Base-by-base conservation (phyloP, 331 rosid species). In the Dryas integrifolia region DNA sequence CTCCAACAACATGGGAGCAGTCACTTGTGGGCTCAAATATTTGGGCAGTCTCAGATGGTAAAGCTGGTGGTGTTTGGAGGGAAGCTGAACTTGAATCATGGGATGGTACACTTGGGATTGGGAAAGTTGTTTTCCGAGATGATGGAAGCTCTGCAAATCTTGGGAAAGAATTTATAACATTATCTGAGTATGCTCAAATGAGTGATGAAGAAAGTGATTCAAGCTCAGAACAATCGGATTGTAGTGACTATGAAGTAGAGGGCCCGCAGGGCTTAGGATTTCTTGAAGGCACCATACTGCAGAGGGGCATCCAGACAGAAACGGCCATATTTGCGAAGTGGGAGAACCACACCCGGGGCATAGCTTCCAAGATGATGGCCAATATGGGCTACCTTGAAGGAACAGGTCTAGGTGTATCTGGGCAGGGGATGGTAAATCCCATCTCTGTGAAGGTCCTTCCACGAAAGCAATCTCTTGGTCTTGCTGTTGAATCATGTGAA, bases 331-430 rank as follows among this genome's bases (percentile, higher is more conserved):
- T 94, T 89, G 98, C 98, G 0, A 94, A 83, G 79, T 94, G 97
- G 98, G 98, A 94, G 83, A 91, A 89, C 76, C 98, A 94, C 83
- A 94, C 98, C 5, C 81, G 97, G 66, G 98, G 97, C 6, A 81
- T 94, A 67, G 98, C 98, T 50, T 94, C 98, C 73, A 94, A 87
- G 89, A 94, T 94, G 97, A 94, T 94, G 98, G 92, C 98, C 72
- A 91, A 84, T 71, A 94, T 94, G 98, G 98, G 98, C 73, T 94
- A 84, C 70, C 83, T 77, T 43, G 97, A 89, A 76, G 98, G 98
- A 55, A 88, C 79, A 90, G 98, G 98, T 69, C 82, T 94, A 63
- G 98, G 98, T 26, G 76, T 70, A 77, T 86, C 90, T 58, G 98
- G 98, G 66, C 98, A 94, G 81, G 97, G 98, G 51, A 91, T 89